Percentiles rank a stretch among this genome's conserved stretches.
Evolutionary conservation across 2,329 filamentous ascomycete species (phyloP).

Genomic region (Talaromyces atroroseus): DNA sequence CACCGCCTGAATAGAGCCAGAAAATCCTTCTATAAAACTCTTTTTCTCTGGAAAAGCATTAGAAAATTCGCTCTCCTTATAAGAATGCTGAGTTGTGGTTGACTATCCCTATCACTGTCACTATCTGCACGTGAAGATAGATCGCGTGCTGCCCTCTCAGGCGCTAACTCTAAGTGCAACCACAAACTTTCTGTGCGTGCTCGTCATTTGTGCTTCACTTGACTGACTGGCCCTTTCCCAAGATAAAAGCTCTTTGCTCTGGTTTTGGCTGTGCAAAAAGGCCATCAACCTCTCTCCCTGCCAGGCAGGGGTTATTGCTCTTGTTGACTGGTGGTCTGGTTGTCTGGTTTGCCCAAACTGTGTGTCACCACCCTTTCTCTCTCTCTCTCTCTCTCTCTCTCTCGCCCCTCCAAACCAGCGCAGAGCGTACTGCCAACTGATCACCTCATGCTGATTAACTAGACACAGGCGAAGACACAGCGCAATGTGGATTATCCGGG

Average conservation of each 20-base stretch:
- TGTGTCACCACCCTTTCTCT: conserved; percentile 11
- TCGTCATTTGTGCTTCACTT: not conserved
- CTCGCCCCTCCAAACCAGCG: not conserved
- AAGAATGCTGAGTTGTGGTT: not conserved
- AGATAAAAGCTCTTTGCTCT: not conserved
- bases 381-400: no score
- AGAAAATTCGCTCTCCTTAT: not conserved
- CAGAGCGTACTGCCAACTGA: not conserved
- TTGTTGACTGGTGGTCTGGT: conserved; percentile 2
- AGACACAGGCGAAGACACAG: conserved; percentile 14
- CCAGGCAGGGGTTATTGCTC: conserved; percentile 9
- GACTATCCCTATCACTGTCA: not conserved
- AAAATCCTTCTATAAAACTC: not conserved
- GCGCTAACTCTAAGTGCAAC: not conserved
- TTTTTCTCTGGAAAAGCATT: not conserved
- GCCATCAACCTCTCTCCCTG: conserved; percentile 4
- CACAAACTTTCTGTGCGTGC: not conserved
- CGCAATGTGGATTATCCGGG: conserved; percentile 76
- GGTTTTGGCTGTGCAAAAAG: not conserved
- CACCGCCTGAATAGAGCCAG: not conserved
- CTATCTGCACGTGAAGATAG: not conserved
- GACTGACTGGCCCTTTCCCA: not conserved
- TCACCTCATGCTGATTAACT: no score
- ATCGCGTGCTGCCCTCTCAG: not conserved
- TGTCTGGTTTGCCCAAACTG: not conserved